Evolutionary conservation across 1,139 yeast genomes (phyloP), one percentile per base, ranked within the genome.

Genomic region (Hansenula lynferdii): DNA sequence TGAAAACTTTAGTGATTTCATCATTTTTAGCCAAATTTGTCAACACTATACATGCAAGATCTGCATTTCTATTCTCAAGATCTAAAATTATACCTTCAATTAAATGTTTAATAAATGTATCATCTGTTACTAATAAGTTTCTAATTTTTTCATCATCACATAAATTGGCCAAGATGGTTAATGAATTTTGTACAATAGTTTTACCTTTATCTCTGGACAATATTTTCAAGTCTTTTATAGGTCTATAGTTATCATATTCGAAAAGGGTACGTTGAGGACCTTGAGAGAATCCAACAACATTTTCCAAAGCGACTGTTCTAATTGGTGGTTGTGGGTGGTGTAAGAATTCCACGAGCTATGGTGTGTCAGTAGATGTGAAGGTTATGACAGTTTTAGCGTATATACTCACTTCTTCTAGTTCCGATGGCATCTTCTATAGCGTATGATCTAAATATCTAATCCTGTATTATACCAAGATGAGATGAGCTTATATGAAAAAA

Each of bases 1-100:
- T 73, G 41, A 87, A 72, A 0, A 85, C 56, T 38, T 66, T 66
- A 37, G 74, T 69, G 37, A 87, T 77, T 17, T 66, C 62, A 52
- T 85, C 92, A 50, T 77, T 78, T 55, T 89, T 89, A 19, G 96
- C 92, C 51, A 92, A 60, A 56, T 92, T 92, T 28, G 96, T 79
- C 49, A 92, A 70, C 44, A 92, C 66, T 48, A 92, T 90, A 56
- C 94, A 79, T 74, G 81, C 83, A 46, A 89, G 70, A 53, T 87
- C 97, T 10, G 95, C 86, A 58, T 80, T 80, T 29, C 73, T 57
- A 53, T 85, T 83, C 8, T 68, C 67, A 25, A 77, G 58, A 45
- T 76, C 77, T 43, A 76, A 60, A 35, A 86, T 75, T 41, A 75
- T 66, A 43, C 68, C 16, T 17, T 24, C 64, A 19, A 77, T 68